Evolutionary conservation across 371 early-diverging fungal genomes (phyloP), one percentile per base, ranked within the genome.

Genomic region (Dinochytrium kinnereticum): DNA sequence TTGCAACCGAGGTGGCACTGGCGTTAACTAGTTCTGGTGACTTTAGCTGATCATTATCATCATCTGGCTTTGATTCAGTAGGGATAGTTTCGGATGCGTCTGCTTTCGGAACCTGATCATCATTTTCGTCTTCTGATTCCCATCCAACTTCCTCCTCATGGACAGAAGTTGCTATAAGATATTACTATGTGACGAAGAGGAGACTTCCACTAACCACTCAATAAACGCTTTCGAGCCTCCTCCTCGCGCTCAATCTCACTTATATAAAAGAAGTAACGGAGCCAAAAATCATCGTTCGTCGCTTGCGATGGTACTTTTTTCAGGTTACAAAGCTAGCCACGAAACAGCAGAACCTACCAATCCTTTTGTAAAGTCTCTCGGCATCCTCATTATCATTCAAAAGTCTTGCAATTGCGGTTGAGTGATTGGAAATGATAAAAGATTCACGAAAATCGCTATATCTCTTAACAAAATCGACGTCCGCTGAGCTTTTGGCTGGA

Each of bases 181-280:
- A 17, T 44, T n/a, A 21, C 1, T 1, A 34, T n/a, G 37, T n/a
- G n/a, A 36, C 33, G 5, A 33, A 24, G 39, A 19, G 44, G 28
- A 40, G 33, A 36, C 2, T 33, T 38, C 5, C 21, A 44, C 57
- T 26, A 19, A 76, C 76, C 77, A 39, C 24, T 69, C 61, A 80
- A 69, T 24, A 80, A 70, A 33, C 57, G 50, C 57, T 74, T 82
- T 2, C 84, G 64, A n/a, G 72, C 66, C 49, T 72, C 80, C 36
- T 84, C 85, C 61, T 82, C 77, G 3, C 78, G 72, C 24, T 82
- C 82, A 0, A 84, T 53, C 71, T 84, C 81, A 3, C 33, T 28
- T 1, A 81, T 72, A 21, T 70, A 36, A 67, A 79, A 84, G 65
- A 77, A 82, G 70, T 84, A 84, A 15, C 85, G 73, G 2, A 64